Evolutionary conservation across 2,329 filamentous ascomycete species (phyloP).

Genomic region (Trichothecium roseum): DNA sequence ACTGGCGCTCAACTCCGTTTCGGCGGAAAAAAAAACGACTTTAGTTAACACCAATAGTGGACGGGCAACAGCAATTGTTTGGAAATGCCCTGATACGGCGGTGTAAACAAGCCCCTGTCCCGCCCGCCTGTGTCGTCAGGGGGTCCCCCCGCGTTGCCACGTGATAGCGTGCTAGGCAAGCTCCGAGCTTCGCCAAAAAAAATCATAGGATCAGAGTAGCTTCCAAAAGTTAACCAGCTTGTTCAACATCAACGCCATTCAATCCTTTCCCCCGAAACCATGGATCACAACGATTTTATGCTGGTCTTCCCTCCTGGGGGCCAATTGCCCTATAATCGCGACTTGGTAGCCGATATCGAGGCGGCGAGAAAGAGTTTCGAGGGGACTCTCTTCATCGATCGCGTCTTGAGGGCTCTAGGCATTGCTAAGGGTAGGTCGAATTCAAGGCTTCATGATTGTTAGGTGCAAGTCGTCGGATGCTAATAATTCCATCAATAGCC

Average conservation of each 20-base stretch:
- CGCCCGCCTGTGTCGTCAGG: neutral
- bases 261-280: slow-evolving; percentile 30
- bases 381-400: slow-evolving; percentile 69
- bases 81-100: slow-evolving; percentile 25
- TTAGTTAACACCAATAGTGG: neutral
- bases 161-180: slow-evolving; percentile 10
- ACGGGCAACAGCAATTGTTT: slow-evolving; percentile 20
- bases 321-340: slow-evolving; percentile 52
- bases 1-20: too few species aligned
- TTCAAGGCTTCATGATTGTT: too few species aligned
- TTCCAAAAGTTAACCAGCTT: slow-evolving; percentile 11
- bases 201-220: too few species aligned
- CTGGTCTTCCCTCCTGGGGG: slow-evolving; percentile 54
- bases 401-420: slow-evolving; percentile 59
- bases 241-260: slow-evolving; percentile 9
- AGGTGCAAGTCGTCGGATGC: too few species aligned
- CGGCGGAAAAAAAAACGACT: too few species aligned
- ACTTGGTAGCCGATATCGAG: slow-evolving; percentile 52
- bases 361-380: slow-evolving; percentile 56
- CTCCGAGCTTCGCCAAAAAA: neutral
- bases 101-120: slow-evolving; percentile 26
- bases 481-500: slow-evolving; percentile 22
- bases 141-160: slow-evolving; percentile 6
- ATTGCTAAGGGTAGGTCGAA: slow-evolving; percentile 51
- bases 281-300: slow-evolving; percentile 57